Conservation (phyloP, 2,329 filamentous ascomycete species). For the Escovopsis sp. region DNA sequence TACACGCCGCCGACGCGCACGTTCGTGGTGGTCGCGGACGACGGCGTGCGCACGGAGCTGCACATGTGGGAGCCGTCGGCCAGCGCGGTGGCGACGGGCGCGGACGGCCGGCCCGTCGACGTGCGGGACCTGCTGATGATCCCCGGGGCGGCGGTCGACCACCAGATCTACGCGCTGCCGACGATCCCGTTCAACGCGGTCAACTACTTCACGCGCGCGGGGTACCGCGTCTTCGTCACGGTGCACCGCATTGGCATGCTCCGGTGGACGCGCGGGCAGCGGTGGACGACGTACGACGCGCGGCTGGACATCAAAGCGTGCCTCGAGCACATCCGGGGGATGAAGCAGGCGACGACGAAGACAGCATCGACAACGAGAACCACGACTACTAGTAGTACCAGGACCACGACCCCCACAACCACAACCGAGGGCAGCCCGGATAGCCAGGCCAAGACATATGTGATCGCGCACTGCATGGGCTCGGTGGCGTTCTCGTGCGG, state of each 20-base stretch:
- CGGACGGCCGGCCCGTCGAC: constrained; percentile 1
- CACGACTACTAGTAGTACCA: too few relatives aligned
- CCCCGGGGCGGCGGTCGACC: constrained; percentile 46
- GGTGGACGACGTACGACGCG: constrained; percentile 44
- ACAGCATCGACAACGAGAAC: too few relatives aligned
- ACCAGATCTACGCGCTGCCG: constrained; percentile 46
- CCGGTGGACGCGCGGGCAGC: constrained; percentile 29
- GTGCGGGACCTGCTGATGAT: constrained; percentile 41
- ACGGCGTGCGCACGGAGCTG: constrained; percentile 36
- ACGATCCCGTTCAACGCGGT: constrained; percentile 48
- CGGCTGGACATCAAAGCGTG: constrained; percentile 43
- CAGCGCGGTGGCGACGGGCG: constrained; percentile 15
- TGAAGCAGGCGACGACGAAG: constrained; percentile 8
- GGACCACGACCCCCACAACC: too few relatives aligned
- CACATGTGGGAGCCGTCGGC: constrained; percentile 41
- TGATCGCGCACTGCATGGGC: constrained; percentile 48
- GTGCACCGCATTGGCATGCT: constrained; percentile 43
- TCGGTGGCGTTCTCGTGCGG: constrained; percentile 41
- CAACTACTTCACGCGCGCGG: constrained; percentile 44
- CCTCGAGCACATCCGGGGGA: constrained; percentile 33
- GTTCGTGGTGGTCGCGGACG: constrained; percentile 31
- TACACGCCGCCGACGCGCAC: constrained; percentile 28
- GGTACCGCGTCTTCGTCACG: constrained; percentile 43
- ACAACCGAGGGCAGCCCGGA: too few relatives aligned
- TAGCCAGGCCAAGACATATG: constrained; percentile 31